These are phyloP conservation scores for Penicillium bovifimosum DNA, from an alignment of 495 filamentous ascomycete species.

Conservation along the genomic window DNA sequence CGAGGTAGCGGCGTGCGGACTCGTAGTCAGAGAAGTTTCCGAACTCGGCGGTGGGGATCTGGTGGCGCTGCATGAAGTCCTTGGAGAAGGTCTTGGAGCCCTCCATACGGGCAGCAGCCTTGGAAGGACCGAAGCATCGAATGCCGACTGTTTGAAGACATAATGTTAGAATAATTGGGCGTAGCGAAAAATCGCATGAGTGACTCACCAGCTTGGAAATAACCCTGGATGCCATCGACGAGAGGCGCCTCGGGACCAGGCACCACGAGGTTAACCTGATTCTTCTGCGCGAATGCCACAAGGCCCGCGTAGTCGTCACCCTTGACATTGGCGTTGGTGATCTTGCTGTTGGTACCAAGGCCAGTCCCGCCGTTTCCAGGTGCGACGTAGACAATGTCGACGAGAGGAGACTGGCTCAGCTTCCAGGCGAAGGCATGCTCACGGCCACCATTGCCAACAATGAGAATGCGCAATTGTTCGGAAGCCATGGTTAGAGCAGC, in stretches of 20 bases:
- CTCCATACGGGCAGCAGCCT: slow-evolving; percentile 84
- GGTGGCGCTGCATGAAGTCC: slow-evolving; percentile 92
- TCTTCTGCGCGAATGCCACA: slow-evolving; percentile 64
- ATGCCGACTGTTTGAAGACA: slow-evolving; percentile 53
- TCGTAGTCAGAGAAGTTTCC: slow-evolving; percentile 82
- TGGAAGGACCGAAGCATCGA: slow-evolving; percentile 79
- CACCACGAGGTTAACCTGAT: slow-evolving; percentile 76
- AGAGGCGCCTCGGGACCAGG: slow-evolving; percentile 90
- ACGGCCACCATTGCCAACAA: slow-evolving; percentile 88
- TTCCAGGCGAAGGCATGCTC: slow-evolving; percentile 97
- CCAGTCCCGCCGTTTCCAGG: slow-evolving; percentile 90
- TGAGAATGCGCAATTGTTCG: slow-evolving; percentile 58
- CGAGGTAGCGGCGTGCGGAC: slow-evolving; percentile 68
- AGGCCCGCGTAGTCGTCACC: slow-evolving; percentile 73
- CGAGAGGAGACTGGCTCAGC: slow-evolving; percentile 68
- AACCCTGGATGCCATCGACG: slow-evolving; percentile 83
- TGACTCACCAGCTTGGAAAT: slow-evolving; percentile 60
- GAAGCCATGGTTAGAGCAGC: slow-evolving; percentile 35
- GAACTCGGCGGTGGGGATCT: slow-evolving; percentile 87
- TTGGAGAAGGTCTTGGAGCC: slow-evolving; percentile 96
- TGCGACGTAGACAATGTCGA: slow-evolving; percentile 44
- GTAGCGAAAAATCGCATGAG: not conserved
- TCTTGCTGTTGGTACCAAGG: slow-evolving; percentile 53
- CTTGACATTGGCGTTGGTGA: slow-evolving; percentile 65
- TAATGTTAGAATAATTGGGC: slow-evolving; percentile 10